Evolutionary conservation across 306 rosid species (phyloP), one percentile per base, ranked within the genome.

Genomic region (Rosa chinensis): DNA sequence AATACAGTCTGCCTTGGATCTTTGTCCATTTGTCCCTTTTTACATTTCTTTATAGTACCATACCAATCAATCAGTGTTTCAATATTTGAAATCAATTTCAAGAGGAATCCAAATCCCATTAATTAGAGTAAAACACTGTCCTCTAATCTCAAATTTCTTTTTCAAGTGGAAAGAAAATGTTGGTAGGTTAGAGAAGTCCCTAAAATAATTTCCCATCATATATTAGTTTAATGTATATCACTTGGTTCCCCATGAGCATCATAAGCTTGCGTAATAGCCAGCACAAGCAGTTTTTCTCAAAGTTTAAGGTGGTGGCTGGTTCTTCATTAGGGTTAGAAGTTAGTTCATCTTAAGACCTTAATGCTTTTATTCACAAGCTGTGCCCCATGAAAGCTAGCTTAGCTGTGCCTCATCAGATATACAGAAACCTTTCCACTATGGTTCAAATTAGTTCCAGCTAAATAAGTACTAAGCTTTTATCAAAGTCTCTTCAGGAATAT

Each of bases 21-120:
- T 62, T 76, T 62, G 72, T 62, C 72, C 62, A 76, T 32, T 61
- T 61, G 45, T 75, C 61, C 70, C 45, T 32, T 63, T 47, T 66
- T 45, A 35, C 48, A 63, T 76, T 76, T 62, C 62, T 63, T 62
- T 63, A 63, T 63, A 48, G 8, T 3, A 0, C 71, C 44, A 21
- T 9, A 39, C 67, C 59, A 28, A 44, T 7, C 39, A 9, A 44
- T 25, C 67, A 49, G 42, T 52, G 20, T 63, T 63, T 62, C 79
- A 76, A 11, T 35, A 4, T 63, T 69, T 43, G 4, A 69, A 69
- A 69, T 69, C 37, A n/a, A 42, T 43, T 45, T 62, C 35, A 63
- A 63, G 1, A 47, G 37, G 72, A 76, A 76, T 47, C n/a, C n/a
- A 28, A 28, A 44, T 18, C n/a, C 48, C 8, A 10, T 45, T 62